Evolutionary conservation across 2,329 filamentous ascomycete genomes (phyloP).

Genomic region (Madurella fahalii): DNA sequence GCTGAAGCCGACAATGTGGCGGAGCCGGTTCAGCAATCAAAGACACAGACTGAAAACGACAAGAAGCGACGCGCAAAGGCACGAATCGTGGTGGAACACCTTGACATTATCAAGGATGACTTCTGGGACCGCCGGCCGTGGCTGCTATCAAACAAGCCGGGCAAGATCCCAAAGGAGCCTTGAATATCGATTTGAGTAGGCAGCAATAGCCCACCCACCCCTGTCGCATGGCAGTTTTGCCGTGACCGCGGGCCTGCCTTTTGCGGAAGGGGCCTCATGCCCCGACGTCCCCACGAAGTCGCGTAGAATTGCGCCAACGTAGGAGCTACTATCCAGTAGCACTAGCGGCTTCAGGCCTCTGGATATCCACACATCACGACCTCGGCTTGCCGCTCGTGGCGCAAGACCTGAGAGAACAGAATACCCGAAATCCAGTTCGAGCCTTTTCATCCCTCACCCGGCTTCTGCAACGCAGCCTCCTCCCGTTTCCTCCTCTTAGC

Average conservation of each 20-base stretch:
- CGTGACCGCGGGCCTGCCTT: not conserved
- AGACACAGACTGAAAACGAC: conserved; percentile 78
- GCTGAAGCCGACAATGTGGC: conserved; percentile 45
- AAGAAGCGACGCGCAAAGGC: conserved; percentile 78
- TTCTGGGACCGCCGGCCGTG: conserved; percentile 90
- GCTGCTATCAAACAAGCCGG: conserved; percentile 71
- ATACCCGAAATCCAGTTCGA: not conserved
- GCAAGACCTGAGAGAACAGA: not conserved
- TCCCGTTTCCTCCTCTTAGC: no score
- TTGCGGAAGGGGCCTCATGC: not conserved
- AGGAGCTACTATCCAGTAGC: not conserved
- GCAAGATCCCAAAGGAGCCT: conserved; percentile 61
- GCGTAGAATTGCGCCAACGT: not conserved
- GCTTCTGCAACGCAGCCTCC: not conserved
- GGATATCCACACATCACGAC: not conserved
- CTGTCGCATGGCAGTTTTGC: not conserved
- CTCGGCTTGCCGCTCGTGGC: not conserved
- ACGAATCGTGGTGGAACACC: conserved; percentile 73
- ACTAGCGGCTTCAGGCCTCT: not conserved
- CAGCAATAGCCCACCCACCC: not conserved
- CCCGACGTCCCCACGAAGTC: not conserved
- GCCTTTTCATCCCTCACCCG: conserved; percentile 9
- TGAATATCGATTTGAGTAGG: conserved; percentile 21
- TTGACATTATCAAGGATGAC: conserved; percentile 91
- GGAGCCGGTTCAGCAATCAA: conserved; percentile 60